Evolutionary conservation across 441 rosid genomes (phyloP).

Genomic region (Kokia cookei): DNA sequence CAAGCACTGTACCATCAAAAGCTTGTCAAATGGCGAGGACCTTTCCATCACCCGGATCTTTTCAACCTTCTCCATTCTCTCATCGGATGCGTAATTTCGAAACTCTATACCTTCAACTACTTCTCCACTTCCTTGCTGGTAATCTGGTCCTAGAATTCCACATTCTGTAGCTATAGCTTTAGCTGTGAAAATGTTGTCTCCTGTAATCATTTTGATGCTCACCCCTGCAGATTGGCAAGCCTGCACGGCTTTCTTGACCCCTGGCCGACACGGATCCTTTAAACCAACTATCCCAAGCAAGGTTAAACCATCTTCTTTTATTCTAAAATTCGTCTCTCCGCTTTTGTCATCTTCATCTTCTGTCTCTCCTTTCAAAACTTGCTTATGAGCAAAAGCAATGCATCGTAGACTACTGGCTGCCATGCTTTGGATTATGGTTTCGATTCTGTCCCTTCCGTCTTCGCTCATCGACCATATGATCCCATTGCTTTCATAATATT

Average conservation of each 20-base stretch:
- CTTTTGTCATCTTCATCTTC: background rate
- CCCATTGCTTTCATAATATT: conserved; percentile 15
- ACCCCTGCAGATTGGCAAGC: conserved; percentile 33
- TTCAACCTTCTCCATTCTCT: conserved; percentile 21
- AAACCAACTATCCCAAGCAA: conserved; percentile 37
- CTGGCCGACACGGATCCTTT: conserved; percentile 40
- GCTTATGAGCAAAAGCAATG: conserved; percentile 36
- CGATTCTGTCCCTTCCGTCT: conserved; percentile 19
- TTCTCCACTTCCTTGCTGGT: conserved; percentile 16
- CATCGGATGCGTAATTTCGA: conserved; percentile 21
- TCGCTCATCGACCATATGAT: conserved; percentile 1
- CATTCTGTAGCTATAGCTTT: conserved; percentile 47
- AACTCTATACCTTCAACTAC: conserved; percentile 36
- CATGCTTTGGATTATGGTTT: conserved; percentile 27
- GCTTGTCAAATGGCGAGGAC: conserved; percentile 48
- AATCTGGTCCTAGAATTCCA: conserved; percentile 33
- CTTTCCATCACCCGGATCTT: conserved; percentile 39
- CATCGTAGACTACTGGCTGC: conserved; percentile 49
- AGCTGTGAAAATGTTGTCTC: conserved; percentile 41
- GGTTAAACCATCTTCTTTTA: conserved; percentile 20
- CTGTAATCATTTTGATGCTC: conserved; percentile 39
- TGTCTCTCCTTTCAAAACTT: background rate
- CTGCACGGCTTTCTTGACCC: conserved; percentile 29
- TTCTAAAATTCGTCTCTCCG: background rate
- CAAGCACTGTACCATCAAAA: conserved; percentile 37